A percentile compares a stretch with the other conserved stretches of the same genome.
Conservation (phyloP, 108 stramenopile species). For the Cylindrotheca fusiformis region DNA sequence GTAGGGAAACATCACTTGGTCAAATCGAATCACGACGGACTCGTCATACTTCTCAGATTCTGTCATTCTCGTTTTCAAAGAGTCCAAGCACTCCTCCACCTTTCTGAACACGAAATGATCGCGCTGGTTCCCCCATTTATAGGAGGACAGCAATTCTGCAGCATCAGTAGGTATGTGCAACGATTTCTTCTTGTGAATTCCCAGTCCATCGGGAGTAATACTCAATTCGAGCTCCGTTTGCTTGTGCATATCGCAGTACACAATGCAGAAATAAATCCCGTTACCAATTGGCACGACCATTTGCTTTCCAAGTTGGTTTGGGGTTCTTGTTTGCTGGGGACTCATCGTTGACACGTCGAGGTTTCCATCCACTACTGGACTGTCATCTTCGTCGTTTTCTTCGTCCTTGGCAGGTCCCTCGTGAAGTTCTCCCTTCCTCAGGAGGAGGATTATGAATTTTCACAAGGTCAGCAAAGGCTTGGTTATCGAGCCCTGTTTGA, state of each 20-base stretch:
- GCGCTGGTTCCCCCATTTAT: not conserved
- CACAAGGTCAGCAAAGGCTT: not conserved
- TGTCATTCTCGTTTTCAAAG: not conserved
- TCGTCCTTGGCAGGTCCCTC: not conserved
- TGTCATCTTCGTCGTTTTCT: not conserved
- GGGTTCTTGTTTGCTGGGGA: not conserved
- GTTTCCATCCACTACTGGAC: no score
- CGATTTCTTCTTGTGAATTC: not conserved
- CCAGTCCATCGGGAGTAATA: not conserved
- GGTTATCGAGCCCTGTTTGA: not conserved
- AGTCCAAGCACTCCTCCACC: no score
- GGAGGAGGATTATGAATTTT: not conserved
- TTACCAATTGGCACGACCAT: not conserved
- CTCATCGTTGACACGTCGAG: no score
- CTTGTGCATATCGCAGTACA: not conserved
- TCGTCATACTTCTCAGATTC: not conserved
- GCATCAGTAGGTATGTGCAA: no score
- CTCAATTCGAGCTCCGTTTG: not conserved
- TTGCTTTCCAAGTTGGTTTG: not conserved
- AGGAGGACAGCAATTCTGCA: no score
- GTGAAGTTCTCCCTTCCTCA: not conserved
- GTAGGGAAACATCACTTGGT: not conserved
- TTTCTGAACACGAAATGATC: not conserved
- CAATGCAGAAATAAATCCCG: not conserved
- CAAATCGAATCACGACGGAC: not conserved